A percentile compares a stretch with the other conserved stretches of the same genome.
Evolutionary conservation across 2,329 filamentous ascomycete genomes (phyloP).

Genomic region (Epichloe aotearoae): DNA sequence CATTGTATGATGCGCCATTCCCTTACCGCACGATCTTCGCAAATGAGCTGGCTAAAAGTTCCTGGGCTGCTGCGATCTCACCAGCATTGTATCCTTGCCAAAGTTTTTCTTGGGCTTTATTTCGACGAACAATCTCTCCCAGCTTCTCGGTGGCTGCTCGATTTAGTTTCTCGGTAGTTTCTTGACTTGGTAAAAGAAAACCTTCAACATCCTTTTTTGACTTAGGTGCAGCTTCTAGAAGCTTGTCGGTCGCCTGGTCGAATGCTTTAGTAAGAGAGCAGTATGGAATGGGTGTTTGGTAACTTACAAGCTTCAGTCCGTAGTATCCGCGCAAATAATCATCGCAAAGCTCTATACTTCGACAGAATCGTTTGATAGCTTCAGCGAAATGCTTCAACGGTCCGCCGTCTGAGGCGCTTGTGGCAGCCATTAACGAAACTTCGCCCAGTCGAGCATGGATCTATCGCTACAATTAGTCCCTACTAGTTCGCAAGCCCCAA

Average conservation of each 20-base stretch:
- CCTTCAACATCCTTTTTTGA: constrained; percentile 36
- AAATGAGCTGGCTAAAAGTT: constrained; percentile 46
- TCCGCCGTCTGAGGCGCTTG: constrained; percentile 26
- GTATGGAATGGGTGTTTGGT: neutral
- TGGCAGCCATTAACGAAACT: constrained; percentile 58
- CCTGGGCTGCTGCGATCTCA: constrained; percentile 59
- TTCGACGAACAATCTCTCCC: constrained; percentile 58
- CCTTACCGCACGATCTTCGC: constrained; percentile 29
- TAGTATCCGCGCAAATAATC: constrained; percentile 88
- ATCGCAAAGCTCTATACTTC: constrained; percentile 87
- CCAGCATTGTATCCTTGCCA: constrained; percentile 62
- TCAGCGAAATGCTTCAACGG: constrained; percentile 48
- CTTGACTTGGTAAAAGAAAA: constrained; percentile 39
- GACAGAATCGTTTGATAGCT: constrained; percentile 71
- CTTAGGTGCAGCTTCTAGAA: constrained; percentile 32
- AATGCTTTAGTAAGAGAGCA: constrained; percentile 1
- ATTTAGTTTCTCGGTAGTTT: constrained; percentile 54
- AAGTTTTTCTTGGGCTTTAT: constrained; percentile 43
- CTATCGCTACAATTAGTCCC: constrained; percentile 29
- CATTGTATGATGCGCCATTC: too few species aligned
- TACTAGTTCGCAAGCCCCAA: neutral
- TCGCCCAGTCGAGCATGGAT: constrained; percentile 82
- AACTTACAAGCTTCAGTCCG: constrained; percentile 64
- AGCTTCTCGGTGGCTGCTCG: constrained; percentile 62
- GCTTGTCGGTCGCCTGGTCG: constrained; percentile 33